These are phyloP conservation scores for Teunomyces funiuensis DNA, from an alignment of 805 yeast species.

Conservation along the genomic window DNA sequence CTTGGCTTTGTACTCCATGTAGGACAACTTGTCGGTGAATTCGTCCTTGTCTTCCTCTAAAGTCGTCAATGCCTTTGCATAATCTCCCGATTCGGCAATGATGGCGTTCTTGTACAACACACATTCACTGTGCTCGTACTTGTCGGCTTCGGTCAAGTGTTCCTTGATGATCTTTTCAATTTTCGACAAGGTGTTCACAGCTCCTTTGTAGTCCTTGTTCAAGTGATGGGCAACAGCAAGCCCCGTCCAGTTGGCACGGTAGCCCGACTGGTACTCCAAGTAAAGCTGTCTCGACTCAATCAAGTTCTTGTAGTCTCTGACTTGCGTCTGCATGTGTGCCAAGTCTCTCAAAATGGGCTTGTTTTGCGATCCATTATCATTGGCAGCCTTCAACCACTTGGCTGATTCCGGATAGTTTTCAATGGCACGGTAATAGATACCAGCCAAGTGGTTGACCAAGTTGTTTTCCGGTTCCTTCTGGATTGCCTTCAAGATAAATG, in stretches of 20 bases:
- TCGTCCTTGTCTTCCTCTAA: slow-evolving; percentile 52
- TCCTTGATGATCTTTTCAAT: slow-evolving; percentile 76
- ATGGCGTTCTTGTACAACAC: slow-evolving; percentile 68
- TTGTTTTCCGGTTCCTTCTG: slow-evolving; percentile 60
- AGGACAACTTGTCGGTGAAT: slow-evolving; percentile 56
- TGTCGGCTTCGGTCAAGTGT: slow-evolving; percentile 62
- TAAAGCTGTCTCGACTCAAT: slow-evolving; percentile 63
- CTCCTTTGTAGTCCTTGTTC: slow-evolving; percentile 62
- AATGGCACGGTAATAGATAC: slow-evolving; percentile 72
- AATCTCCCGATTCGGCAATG: slow-evolving; percentile 62
- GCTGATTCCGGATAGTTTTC: slow-evolving; percentile 75
- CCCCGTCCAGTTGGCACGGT: slow-evolving; percentile 87
- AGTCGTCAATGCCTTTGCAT: slow-evolving; percentile 60
- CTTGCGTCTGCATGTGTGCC: slow-evolving; percentile 75
- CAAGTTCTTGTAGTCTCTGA: slow-evolving; percentile 67
- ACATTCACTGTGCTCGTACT: slow-evolving; percentile 80
- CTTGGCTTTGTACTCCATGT: slow-evolving; percentile 65
- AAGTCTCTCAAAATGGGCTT: slow-evolving; percentile 79
- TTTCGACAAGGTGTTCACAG: slow-evolving; percentile 68
- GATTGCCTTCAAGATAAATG: slow-evolving; percentile 60
- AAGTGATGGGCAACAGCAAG: slow-evolving; percentile 84
- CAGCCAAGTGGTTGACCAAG: slow-evolving; percentile 80
- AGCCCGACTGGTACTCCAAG: slow-evolving; percentile 74
- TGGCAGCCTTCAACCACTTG: slow-evolving; percentile 71
- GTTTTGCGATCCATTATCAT: slow-evolving; percentile 76